Evolutionary conservation across 139 green algal genomes (phyloP).

Genomic region (Axilococcus clingmanii): DNA sequence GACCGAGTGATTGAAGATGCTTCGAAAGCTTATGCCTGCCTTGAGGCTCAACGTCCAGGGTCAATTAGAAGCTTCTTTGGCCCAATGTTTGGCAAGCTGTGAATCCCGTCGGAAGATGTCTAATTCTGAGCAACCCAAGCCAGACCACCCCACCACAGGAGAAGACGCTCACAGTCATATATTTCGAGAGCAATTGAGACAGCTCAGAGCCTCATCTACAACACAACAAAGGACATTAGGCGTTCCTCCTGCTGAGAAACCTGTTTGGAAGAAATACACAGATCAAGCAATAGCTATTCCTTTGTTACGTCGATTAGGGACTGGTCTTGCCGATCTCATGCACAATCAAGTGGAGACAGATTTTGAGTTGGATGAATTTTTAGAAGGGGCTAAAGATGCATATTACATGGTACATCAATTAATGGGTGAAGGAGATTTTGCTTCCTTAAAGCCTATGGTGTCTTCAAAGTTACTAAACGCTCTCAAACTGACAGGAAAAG

Average conservation of each 20-base stretch:
- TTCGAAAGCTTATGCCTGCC: too few relatives aligned
- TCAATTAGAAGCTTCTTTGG: too few relatives aligned
- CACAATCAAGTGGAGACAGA: conserved; percentile 2
- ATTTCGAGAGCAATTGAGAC: too few relatives aligned
- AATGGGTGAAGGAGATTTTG: conserved; percentile 13
- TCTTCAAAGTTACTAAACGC: conserved; percentile 10
- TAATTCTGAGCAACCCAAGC: too few relatives aligned
- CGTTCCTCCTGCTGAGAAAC: background rate
- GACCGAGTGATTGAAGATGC: too few relatives aligned
- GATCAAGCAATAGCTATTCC: background rate
- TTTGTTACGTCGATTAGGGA: background rate
- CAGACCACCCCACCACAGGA: too few relatives aligned
- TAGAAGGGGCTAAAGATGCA: conserved; percentile 20
- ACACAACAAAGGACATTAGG: background rate
- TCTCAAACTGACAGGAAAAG: background rate
- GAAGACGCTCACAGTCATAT: too few relatives aligned
- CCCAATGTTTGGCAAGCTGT: too few relatives aligned
- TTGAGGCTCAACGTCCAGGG: too few relatives aligned
- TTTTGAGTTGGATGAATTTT: conserved; percentile 13
- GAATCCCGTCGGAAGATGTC: too few relatives aligned
- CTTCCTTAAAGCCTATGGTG: conserved; percentile 9
- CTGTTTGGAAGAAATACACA: conserved; percentile 1
- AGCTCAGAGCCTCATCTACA: too few relatives aligned
- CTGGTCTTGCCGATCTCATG: conserved; percentile 4
- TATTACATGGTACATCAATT: conserved; percentile 11